Evolutionary conservation across 805 yeast species (phyloP), one percentile per base, ranked within the genome.

Genomic region (Torulaspora franciscae): DNA sequence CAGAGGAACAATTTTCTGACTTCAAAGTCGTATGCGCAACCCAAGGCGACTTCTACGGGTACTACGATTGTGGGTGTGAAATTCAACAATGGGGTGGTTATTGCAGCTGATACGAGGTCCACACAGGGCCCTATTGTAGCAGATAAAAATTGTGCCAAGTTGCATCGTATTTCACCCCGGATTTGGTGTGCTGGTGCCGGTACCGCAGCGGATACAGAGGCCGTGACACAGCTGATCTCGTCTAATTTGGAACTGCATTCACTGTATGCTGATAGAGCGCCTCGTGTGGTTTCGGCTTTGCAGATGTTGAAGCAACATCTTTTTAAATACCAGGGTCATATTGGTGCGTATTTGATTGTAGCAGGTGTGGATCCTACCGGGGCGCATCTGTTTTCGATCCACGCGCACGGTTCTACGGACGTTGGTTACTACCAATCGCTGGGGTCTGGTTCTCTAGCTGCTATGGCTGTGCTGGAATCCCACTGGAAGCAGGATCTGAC

Each of bases 101-200:
- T 93, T 67, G 98, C 99, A 9, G 99, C 99, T 7, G 99, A 93
- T 73, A 93, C 99, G 15, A 83, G 99, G 70, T 97, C 99, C 45
- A 93, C 99, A 3, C 83, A 93, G 29, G 99, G 99, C 10, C 83
- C 83, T 47, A 88, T 93, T 56, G 98, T 93, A 28, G 99, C 99
- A 6, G 98, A 93, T 70, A 93, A 93, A 73, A 93, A 93, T 72
- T 90, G 97, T 75, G 96, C 89, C 62, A 91, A 91, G 69, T 74
- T 93, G 53, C 97, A 91, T 69, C 72, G 95, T 56, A 75, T 90
- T 53, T 77, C 96, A 6, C 96, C 97, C 7, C 78, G 76, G 61
- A 89, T 90, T 64, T 91, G 97, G 97, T 91, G 99, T 80, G 99
- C 99, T 42, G 99, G 99, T 60, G 99, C 99, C 3, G 99, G 99